Evolutionary conservation across 352 stramenopile genomes (phyloP), one percentile per base, ranked within the genome.

Genomic region (Phytophthora meadii): DNA sequence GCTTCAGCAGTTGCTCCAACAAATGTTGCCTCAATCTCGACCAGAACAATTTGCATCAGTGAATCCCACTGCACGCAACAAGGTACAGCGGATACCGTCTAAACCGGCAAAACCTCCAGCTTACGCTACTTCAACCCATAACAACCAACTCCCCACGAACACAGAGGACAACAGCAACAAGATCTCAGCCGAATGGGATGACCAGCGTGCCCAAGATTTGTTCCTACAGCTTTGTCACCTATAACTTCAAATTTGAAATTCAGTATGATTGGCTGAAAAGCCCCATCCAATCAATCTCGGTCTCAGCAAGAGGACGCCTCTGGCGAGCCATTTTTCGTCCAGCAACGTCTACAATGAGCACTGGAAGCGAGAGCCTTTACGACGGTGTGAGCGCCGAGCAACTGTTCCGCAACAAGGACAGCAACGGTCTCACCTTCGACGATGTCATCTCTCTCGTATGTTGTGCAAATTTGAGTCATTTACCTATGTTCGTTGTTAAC

Each of bases 391-490:
- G 81, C 68, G 83, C 82, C 36, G 47, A 86, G 64, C 78, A 91
- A 67, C 73, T 93, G 69, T 93, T 92, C 72, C 75, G 69, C 61
- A 62, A 75, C 66, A 84, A 90, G 39, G 81, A 92, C 53, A 82
- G 75, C 71, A 79, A 85, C 34, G 81, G 83, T 3, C 72, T 92
- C 67, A 96, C 88, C 36, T 94, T 92, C 54, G 88, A 96, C 60
- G 88, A 96, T 69, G 85, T 95, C 59, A 95, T 95, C 56, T 77
- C 89, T 36, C 74, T 96, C 52, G 84, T 92, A 69, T 55, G 70
- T 69, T 11, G 1, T n/a, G 39, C 44, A 62, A 56, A 15, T 51
- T 7, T n/a, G 24, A 55, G 3, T 36, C 6, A 45, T 56, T 17
- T 5, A 37, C 6, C 56, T 9, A 2, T 7, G 39, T 9, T 66